These are phyloP conservation scores for Diversispora epigaea DNA, from an alignment of 192 early-diverging fungal genomes.

Conservation along the genomic window DNA sequence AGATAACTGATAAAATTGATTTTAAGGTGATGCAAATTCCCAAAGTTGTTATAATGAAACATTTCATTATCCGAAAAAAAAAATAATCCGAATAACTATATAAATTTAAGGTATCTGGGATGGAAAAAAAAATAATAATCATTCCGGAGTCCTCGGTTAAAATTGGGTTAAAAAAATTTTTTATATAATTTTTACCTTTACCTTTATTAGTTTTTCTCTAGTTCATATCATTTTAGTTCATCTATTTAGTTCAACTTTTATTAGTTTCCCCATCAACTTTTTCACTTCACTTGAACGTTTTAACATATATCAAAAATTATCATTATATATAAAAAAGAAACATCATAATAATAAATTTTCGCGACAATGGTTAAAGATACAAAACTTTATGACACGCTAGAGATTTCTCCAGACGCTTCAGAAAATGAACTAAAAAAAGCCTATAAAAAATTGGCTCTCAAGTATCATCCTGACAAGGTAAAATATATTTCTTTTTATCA, in stretches of 20 bases:
- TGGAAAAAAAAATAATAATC: too few relatives aligned
- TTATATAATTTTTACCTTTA: too few relatives aligned
- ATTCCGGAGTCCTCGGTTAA: too few relatives aligned
- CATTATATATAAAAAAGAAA: not conserved
- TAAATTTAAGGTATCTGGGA: too few relatives aligned
- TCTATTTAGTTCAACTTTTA: too few relatives aligned
- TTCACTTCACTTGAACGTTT: not conserved
- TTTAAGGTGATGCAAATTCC: not conserved
- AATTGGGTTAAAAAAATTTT: too few relatives aligned
- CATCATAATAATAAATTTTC: not conserved
- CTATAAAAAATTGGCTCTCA: constrained; percentile 92
- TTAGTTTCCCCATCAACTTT: too few relatives aligned
- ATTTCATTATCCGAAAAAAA: too few relatives aligned
- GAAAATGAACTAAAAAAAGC: constrained; percentile 94
- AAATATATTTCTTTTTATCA: not conserved
- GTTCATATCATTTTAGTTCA: too few relatives aligned
- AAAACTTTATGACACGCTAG: constrained; percentile 89
- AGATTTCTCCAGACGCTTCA: constrained; percentile 65
- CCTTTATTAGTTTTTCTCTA: too few relatives aligned
- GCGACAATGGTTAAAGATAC: constrained; percentile 64
- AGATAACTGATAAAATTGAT: not conserved
- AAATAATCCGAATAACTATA: too few relatives aligned
- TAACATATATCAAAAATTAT: not conserved
- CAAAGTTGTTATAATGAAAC: too few relatives aligned
- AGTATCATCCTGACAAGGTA: constrained; percentile 85